Evolutionary conservation across 2,329 filamentous ascomycete genomes (phyloP).

Genomic region (Monosporascus sp.): DNA sequence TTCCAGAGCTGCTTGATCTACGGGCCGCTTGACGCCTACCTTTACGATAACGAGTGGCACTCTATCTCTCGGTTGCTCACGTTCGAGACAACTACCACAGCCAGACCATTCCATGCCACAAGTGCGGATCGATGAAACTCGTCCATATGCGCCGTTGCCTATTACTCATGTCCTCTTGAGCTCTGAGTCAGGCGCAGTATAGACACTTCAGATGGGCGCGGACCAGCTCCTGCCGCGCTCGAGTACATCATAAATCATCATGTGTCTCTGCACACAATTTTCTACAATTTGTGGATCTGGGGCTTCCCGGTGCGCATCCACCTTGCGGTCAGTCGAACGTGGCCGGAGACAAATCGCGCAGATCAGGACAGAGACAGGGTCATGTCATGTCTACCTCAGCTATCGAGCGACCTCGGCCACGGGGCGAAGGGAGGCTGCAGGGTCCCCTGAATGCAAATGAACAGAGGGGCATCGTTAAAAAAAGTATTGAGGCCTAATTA

Average conservation of each 20-base stretch:
- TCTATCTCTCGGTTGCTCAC: not conserved
- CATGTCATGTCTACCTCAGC: not conserved
- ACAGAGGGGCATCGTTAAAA: no score
- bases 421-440: not conserved
- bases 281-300: not conserved
- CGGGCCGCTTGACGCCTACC: not conserved
- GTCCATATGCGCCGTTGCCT: not conserved
- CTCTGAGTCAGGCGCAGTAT: not conserved
- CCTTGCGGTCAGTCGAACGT: not conserved
- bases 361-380: not conserved
- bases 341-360: not conserved
- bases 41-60: not conserved
- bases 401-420: not conserved
- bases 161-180: not conserved
- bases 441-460: not conserved
- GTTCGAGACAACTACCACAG: not conserved
- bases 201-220: not conserved
- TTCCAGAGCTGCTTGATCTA: not conserved
- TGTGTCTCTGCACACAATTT: not conserved
- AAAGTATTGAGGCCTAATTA: not conserved
- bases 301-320: not conserved
- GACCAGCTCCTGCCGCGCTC: not conserved
- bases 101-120: not conserved
- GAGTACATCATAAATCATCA: not conserved
- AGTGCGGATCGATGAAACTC: not conserved